A percentile compares a stretch with the other conserved stretches of the same genome.
These are phyloP conservation scores for Helicocarpus griseus DNA, from an alignment of 2,329 filamentous ascomycete species.

Conservation along the genomic window DNA sequence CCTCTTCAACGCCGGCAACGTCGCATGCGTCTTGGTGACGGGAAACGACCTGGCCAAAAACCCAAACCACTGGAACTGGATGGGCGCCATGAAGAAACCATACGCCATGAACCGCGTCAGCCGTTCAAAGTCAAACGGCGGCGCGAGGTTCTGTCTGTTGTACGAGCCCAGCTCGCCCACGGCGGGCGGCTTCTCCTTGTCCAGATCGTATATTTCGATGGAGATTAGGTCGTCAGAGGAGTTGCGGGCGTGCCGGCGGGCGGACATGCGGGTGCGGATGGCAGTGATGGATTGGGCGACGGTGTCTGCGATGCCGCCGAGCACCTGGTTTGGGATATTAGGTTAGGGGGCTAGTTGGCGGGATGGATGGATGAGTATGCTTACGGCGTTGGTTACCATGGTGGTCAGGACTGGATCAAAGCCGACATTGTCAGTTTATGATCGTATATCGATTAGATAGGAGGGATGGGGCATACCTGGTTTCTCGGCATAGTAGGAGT, in stretches of 20 bases:
- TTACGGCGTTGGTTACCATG: constrained; percentile 94
- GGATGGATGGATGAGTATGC: constrained; percentile 19
- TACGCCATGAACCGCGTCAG: constrained; percentile 95
- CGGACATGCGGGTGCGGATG: constrained; percentile 52
- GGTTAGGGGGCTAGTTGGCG: neutral
- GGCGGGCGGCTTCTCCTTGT: constrained; percentile 64
- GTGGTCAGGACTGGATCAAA: constrained; percentile 69
- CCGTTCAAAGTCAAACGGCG: constrained; percentile 91
- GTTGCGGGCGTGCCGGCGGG: constrained; percentile 45
- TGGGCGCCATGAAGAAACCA: constrained; percentile 87
- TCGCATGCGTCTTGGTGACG: constrained; percentile 64
- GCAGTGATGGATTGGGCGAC: constrained; percentile 88
- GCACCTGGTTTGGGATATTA: constrained; percentile 41
- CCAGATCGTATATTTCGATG: constrained; percentile 81
- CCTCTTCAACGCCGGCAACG: constrained; percentile 73
- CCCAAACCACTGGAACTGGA: constrained; percentile 93
- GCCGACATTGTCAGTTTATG: constrained; percentile 11
- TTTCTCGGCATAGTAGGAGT: constrained; percentile 83
- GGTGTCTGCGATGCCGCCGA: constrained; percentile 92
- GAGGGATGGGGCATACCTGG: constrained; percentile 48
- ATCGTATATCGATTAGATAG: neutral
- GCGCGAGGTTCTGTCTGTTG: constrained; percentile 48
- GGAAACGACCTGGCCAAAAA: constrained; percentile 77
- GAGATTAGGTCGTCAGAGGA: constrained; percentile 56
- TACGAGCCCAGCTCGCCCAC: constrained; percentile 56